Base-by-base conservation (phyloP, 2,329 filamentous ascomycete genomes). In the Aspergillus sp. region DNA sequence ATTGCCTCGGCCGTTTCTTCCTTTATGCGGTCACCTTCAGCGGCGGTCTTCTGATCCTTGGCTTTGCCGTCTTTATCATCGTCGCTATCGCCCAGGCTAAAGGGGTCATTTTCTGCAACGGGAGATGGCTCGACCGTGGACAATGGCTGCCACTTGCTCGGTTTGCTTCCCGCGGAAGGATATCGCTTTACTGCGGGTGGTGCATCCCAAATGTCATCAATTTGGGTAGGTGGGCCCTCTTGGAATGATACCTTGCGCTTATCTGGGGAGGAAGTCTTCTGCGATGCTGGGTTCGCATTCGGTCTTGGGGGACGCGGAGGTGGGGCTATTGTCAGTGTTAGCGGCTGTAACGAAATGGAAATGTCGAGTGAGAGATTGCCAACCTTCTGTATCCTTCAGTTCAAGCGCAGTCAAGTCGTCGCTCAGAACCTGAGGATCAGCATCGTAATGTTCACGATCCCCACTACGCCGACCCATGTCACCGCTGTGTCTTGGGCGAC, bases 91-190 rank as follows among this genome's bases (percentile, higher is more conserved):
- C 91, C 91, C 10, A 98, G 72, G 51, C 86, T 95, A 64, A 98
- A 98, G 0, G 91, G 91, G 53, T 98, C 91, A 49, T 94, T 89
- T 47, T 96, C 86, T 12, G 74, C 72, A 40, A 94, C 82, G 10
- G 89, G 88, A 42, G 75, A 80, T 1, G 88, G 86, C 43, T 93
- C 84, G 10, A 95, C 78, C 0, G 80, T 73, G 8, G 88, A 86
- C 47, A 98, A 67, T 7, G 91, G 89, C 60, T 98, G 89, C 91
- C 91, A 98, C 66, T 98, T 98, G 72, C 88, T 95, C 28, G 75
- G 63, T 64, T 86, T 91, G 44, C 66, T 62, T 29, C 69, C 67
- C n/a, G 50, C 47, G 4, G 56, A 50, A 29, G 66, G 57, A 45
- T 61, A 53, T 69, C 75, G 60, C 70, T 77, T 44, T 66, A 67